Base-by-base conservation (phyloP, 1,139 yeast genomes). In the Candida sp. region DNA sequence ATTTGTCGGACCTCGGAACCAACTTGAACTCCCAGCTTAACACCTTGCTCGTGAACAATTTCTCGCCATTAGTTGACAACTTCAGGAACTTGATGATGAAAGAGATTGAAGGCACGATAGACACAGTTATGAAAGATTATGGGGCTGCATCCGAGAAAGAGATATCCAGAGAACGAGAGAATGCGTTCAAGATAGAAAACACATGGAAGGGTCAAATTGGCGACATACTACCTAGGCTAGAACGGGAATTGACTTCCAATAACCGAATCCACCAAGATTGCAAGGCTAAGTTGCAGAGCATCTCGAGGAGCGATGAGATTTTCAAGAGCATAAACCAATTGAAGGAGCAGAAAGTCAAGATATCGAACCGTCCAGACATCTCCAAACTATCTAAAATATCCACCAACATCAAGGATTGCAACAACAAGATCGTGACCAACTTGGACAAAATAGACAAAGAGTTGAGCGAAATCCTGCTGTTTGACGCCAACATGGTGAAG, bases 401-500 rank as follows among this genome's bases (percentile, higher is more conserved):
- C 2, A 47, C 44, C 3, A 42, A 44, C 9, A 22, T 54, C 7
- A 17, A 46, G 25, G 34, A 34, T 7, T 37, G 37, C 11, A 41
- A 55, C 35, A 32, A 38, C 6, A n/a, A 27, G 8, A 26, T 53
- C 12, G 46, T 23, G 2, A 25, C 32, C 3, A 49, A 46, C 31
- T 52, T 57, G 26, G 41, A 41, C 31, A 42, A 48, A 25, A 50
- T 54, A 5, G 51, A 53, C 33, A 12, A 45, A 9, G 52, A 54
- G 8, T 40, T 57, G 39, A 9, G n/a, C 23, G 49, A 49, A 30
- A 50, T 57, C 23, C 53, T 53, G 42, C 51, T 49, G 34, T 56
- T 52, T 41, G 56, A 57, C 43, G 51, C 54, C 5, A 48, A 45
- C 38, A 48, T 55, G 8, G 47, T 57, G n/a, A 51, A 51, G 30